phyloP scores from a whole-genome alignment of 2,329 filamentous ascomycete genomes.

The Clarireedia homoeocarpa region DNA sequence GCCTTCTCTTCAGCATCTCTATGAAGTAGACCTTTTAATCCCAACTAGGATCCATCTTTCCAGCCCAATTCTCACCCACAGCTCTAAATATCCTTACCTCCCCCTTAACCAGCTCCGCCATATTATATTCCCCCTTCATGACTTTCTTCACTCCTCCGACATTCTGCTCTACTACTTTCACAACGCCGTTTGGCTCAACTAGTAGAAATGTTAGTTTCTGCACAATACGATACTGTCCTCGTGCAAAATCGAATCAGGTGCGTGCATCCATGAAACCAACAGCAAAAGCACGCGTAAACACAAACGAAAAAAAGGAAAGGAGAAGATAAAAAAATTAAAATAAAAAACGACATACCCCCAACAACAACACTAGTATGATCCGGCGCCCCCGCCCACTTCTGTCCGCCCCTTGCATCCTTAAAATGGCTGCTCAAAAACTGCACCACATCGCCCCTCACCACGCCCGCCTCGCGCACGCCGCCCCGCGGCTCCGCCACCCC shows the following conservation, averaged over 20 bases:
- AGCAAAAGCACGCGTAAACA: background rate
- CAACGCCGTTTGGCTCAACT: conserved; percentile 21
- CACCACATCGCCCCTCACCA: conserved; percentile 31
- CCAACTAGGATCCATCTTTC: too few relatives aligned
- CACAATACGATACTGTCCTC: too few relatives aligned
- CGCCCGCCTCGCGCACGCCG: conserved; percentile 22
- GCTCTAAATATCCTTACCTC: conserved; percentile 29
- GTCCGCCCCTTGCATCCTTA: conserved; percentile 19
- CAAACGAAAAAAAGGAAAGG: background rate
- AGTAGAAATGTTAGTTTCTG: background rate
- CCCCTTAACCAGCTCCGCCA: conserved; percentile 26
- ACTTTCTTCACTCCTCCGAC: conserved; percentile 27
- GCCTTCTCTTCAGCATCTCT: too few relatives aligned
- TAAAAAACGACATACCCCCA: conserved; percentile 2
- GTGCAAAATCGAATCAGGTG: background rate
- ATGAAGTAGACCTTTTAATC: too few relatives aligned
- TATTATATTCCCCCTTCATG: conserved; percentile 23
- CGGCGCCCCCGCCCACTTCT: conserved; percentile 26
- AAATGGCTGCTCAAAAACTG: conserved; percentile 29
- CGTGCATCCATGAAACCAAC: too few relatives aligned
- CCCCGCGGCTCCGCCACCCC: conserved; percentile 15
- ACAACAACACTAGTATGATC: conserved; percentile 31
- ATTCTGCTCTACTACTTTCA: conserved; percentile 30
- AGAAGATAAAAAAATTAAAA: background rate
- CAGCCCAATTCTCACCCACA: conserved; percentile 24